Base-by-base conservation (phyloP, 768 basidiomycete genomes). In the Russula sp. region DNA sequence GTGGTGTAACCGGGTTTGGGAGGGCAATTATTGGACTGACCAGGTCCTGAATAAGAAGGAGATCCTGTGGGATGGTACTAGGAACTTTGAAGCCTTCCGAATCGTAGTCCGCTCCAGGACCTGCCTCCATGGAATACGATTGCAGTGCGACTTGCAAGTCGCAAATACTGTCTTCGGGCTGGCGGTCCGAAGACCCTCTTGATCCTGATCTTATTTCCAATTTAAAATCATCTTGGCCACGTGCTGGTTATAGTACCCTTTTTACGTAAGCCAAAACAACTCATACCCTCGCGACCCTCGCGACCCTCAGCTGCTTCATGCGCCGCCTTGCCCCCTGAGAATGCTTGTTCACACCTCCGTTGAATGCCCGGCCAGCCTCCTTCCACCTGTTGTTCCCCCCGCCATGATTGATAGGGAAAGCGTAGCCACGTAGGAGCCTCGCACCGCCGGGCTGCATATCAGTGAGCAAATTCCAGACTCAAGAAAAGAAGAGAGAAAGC, bases 291-390 rank as follows among this genome's bases (percentile, higher is more conserved):
- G 84, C 85, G 11, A 86, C 68, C n/a, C n/a, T n/a, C n/a, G n/a
- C n/a, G n/a, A n/a, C n/a, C n/a, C n/a, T n/a, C n/a, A 85, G 68
- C 52, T 80, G 75, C n/a, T 68, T 66, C 79, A 86, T 77, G 49
- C 77, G 74, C 66, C 73, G 75, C 65, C 73, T 77, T 14, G 85
- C 84, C 4, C 80, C 79, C n/a, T 80, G 76, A 14, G 85, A 84
- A 68, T 90, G 88, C 59, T 83, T 84, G 69, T 90, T 92, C 68
- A 88, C 74, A 14, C 87, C 88, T 16, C 88, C 87, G 59, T 80
- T 77, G 74, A 88, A 90, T 0, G 87, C 85, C 78, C 81, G 82
- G 6, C 79, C 79, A 0, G 85, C 84, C 52, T 85, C 78, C 60
- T 72, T 73, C 73, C 76, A 72, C 3, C 61, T 45, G n/a, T 54